Evolutionary conservation across 1,284 basidiomycete species (phyloP).

Genomic region (Puccinia triticina): DNA sequence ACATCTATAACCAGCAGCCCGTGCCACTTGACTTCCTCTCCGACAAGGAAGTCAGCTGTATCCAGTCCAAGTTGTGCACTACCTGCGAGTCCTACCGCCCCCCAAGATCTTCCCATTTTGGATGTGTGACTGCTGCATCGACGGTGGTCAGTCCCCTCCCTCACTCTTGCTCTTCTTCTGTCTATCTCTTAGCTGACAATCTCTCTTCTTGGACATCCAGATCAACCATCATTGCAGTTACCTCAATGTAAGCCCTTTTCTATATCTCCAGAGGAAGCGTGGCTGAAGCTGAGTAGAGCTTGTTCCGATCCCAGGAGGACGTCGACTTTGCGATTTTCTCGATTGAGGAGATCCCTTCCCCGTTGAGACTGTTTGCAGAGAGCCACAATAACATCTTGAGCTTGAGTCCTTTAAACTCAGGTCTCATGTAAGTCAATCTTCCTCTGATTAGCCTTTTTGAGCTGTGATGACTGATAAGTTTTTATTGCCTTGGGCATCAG

Average conservation of each 20-base stretch:
- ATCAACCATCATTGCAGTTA: conserved; percentile 60
- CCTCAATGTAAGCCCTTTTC: conserved; percentile 54
- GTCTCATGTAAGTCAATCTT: conserved; percentile 1
- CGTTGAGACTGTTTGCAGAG: conserved; percentile 12
- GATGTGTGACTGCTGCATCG: conserved; percentile 60
- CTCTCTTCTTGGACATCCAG: not conserved
- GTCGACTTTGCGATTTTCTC: conserved; percentile 49
- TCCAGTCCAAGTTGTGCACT: conserved; percentile 58
- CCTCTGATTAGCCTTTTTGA: not conserved
- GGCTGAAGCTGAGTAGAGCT: too few relatives aligned
- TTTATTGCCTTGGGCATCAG: not conserved
- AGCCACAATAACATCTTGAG: conserved; percentile 26
- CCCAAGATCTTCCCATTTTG: conserved; percentile 59
- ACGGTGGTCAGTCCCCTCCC: conserved; percentile 54
- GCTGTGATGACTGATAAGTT: not conserved
- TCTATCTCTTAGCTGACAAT: not conserved
- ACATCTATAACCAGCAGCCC: not conserved
- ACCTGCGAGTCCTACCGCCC: conserved; percentile 59
- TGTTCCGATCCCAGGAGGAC: conserved; percentile 31
- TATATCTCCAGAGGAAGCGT: too few relatives aligned
- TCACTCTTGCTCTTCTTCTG: not conserved
- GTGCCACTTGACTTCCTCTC: not conserved
- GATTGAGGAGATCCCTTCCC: conserved; percentile 46
- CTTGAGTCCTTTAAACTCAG: conserved; percentile 38
- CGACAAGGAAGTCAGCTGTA: conserved; percentile 16